These are phyloP conservation scores for Onygenales sp. DNA, from an alignment of 2,329 filamentous ascomycete genomes.

Conservation along the genomic window DNA sequence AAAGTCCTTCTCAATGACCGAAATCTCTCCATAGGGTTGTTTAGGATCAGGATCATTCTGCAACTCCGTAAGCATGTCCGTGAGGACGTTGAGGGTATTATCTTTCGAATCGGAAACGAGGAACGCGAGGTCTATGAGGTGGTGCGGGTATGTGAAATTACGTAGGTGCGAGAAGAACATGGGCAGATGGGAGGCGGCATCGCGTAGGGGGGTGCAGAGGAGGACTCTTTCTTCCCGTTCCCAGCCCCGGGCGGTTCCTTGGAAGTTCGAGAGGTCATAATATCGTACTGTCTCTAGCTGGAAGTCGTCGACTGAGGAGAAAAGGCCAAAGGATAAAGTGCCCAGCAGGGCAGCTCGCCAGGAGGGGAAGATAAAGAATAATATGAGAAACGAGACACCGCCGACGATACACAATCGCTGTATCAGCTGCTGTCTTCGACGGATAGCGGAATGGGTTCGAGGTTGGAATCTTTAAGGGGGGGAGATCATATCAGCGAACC, in stretches of 20 bases:
- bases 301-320: conserved; percentile 58
- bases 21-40: conserved; percentile 88
- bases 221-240: conserved; percentile 92
- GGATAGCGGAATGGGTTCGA: conserved; percentile 61
- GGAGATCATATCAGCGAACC: neutral
- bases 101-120: conserved; percentile 97
- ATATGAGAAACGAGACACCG: conserved; percentile 47
- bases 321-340: conserved; percentile 58
- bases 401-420: conserved; percentile 54
- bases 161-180: conserved; percentile 99
- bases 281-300: conserved; percentile 93
- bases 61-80: conserved; percentile 64
- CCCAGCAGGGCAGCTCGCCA: conserved; percentile 54
- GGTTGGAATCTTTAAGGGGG: conserved; percentile 62
- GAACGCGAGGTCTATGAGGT: conserved; percentile 92
- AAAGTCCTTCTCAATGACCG: conserved; percentile 97
- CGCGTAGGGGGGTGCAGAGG: conserved; percentile 85
- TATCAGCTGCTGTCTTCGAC: conserved; percentile 64
- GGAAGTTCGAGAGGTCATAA: conserved; percentile 86
- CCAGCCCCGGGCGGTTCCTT: conserved; percentile 88
- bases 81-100: conserved; percentile 67
- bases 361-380: conserved; percentile 69
- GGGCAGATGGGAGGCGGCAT: conserved; percentile 79
- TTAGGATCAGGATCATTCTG: conserved; percentile 71
- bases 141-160: conserved; percentile 95